Evolutionary conservation across 345 rosid genomes (phyloP).

Genomic region (Iberis pinnata): DNA sequence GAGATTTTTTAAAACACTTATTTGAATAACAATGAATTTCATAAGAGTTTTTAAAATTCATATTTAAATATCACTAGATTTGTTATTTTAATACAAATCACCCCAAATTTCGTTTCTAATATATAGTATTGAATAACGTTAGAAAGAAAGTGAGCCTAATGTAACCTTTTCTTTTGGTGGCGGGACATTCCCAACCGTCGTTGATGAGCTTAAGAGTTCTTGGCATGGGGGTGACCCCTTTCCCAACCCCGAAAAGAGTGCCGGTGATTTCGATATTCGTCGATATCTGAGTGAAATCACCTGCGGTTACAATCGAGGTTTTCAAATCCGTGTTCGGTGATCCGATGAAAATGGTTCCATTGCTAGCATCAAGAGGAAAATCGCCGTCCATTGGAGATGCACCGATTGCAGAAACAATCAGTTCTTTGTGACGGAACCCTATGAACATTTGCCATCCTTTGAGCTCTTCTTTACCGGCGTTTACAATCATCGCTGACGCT

Average conservation of each 20-base stretch:
- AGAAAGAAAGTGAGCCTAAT: constrained; percentile 5
- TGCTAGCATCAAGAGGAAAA: constrained; percentile 54
- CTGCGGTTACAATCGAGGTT: constrained; percentile 78
- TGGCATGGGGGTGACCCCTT: constrained; percentile 59
- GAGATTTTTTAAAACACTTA: no score
- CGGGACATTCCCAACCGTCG: constrained; percentile 68
- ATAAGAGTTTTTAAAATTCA: no score
- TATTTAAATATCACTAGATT: no score
- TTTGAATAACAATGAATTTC: no score
- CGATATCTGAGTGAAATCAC: constrained; percentile 60
- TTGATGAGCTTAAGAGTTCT: constrained; percentile 48
- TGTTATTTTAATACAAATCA: no score
- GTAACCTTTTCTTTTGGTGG: constrained; percentile 40
- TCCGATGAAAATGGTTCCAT: constrained; percentile 68
- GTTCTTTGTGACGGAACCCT: constrained; percentile 66
- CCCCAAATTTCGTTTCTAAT: no score
- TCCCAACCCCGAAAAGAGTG: constrained; percentile 61
- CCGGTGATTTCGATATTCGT: constrained; percentile 52
- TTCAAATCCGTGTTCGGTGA: constrained; percentile 47
- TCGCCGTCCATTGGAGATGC: constrained; percentile 50
- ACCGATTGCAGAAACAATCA: constrained; percentile 52
- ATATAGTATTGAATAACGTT: background rate
- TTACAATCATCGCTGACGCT: constrained; percentile 48
- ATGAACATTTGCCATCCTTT: constrained; percentile 67
- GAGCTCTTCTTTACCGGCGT: constrained; percentile 54